Evolutionary conservation across 306 rosid genomes (phyloP).

Genomic region (Lablab purpureus): DNA sequence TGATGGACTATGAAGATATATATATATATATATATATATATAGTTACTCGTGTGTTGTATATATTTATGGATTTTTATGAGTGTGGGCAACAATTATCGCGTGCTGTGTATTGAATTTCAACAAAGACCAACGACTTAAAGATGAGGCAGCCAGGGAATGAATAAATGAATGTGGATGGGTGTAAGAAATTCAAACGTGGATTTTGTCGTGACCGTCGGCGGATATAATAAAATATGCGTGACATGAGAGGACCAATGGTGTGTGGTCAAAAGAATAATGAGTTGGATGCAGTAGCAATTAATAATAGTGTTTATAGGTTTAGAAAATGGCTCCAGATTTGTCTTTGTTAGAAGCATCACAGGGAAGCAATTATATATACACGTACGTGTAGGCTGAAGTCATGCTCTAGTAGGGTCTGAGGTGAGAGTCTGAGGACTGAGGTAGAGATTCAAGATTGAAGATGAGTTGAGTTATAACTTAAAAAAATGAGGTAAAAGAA

Average conservation of each 20-base stretch:
- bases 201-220: conserved; percentile 73
- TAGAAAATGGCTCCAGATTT: neutral
- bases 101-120: conserved; percentile 22
- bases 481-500: no score
- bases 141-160: conserved; percentile 37
- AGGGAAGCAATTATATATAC: neutral
- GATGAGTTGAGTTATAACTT: neutral
- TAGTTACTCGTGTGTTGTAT: neutral
- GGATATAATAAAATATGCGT: neutral
- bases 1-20: neutral
- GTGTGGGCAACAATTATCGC: neutral
- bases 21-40: neutral
- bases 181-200: conserved; percentile 41
- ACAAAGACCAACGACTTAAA: conserved; percentile 44
- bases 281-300: conserved; percentile 9
- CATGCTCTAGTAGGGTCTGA: neutral
- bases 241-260: conserved; percentile 2
- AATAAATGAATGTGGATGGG: neutral
- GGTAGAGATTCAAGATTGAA: neutral
- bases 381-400: neutral
- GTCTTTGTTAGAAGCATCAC: neutral
- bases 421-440: neutral
- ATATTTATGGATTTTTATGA: conserved; percentile 30
- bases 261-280: conserved; percentile 48
- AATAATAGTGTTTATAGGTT: neutral